Evolutionary conservation across 106 monocot genomes (phyloP), one percentile per base, ranked within the genome.

Genomic region (Allium sativum): DNA sequence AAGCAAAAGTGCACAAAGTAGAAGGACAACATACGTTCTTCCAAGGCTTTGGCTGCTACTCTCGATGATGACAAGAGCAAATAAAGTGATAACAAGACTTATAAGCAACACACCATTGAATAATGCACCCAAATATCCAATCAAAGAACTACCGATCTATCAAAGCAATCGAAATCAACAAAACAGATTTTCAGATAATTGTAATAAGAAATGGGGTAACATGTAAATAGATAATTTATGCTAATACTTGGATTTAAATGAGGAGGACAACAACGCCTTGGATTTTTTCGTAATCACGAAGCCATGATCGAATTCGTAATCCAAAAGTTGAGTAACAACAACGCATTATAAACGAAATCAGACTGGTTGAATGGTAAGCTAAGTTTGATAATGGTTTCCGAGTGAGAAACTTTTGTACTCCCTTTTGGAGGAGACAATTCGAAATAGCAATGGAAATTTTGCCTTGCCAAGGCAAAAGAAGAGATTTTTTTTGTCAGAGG

Each of bases 171-270:
- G 12, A 17, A 7, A 12, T 21, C 53, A 10, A 4, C 18, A 52
- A 48, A 62, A 7, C 13, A 10, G 9, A 40, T 46, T 8, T 4
- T 19, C 21, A 9, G 55, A 31, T 19, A 41, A 53, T 6, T 55
- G 47, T 7, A 19, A 20, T n/a, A n/a, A n/a, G n/a, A n/a, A n/a
- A n/a, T n/a, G n/a, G n/a, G n/a, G n/a, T n/a, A n/a, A n/a, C n/a
- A n/a, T n/a, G n/a, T n/a, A n/a, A n/a, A n/a, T n/a, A n/a, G n/a
- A n/a, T n/a, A n/a, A n/a, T n/a, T n/a, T n/a, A n/a, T n/a, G n/a
- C n/a, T n/a, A n/a, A n/a, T n/a, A 84, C 92, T 61, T 92, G 92
- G 70, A 87, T 58, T 78, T 92, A 92, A 70, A 92, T 68, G 56
- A 93, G 88, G 62, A 80, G 7, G 66, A 93, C 69, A 4, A 88